Conservation (phyloP, 305 asterid genomes). For the Fraxinus albicans region DNA sequence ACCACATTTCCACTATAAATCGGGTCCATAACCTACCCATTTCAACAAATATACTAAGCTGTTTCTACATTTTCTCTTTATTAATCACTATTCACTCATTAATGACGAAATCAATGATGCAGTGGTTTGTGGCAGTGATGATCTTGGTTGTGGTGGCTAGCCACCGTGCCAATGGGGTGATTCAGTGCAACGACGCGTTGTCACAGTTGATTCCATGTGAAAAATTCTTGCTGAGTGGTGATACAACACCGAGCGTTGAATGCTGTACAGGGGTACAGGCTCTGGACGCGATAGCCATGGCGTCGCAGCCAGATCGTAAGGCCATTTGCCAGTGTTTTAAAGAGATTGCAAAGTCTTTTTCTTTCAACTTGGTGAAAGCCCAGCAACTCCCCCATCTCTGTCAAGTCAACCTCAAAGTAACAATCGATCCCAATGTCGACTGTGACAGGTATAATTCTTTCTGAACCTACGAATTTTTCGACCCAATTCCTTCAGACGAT, state of each 20-base stretch:
- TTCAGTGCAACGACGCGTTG: constrained; percentile 28
- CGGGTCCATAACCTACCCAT: neutral
- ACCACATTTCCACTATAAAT: neutral
- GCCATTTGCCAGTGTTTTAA: constrained; percentile 32
- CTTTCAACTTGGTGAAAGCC: constrained; percentile 24
- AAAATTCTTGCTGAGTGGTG: constrained; percentile 23
- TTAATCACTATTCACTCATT: neutral
- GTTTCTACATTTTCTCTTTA: too few relatives aligned
- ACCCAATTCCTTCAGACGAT: too few relatives aligned
- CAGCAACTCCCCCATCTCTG: constrained; percentile 24
- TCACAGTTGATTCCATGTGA: constrained; percentile 27
- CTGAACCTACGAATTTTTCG: too few relatives aligned
- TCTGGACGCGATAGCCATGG: constrained; percentile 12
- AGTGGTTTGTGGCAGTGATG: constrained; percentile 2
- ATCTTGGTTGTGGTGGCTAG: constrained; percentile 14
- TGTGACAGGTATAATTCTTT: constrained; percentile 17
- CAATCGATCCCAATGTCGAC: constrained; percentile 15
- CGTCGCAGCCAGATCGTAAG: constrained; percentile 19
- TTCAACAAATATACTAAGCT: neutral
- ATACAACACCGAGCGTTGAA: neutral
- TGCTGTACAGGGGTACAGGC: constrained; percentile 28
- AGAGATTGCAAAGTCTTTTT: constrained; percentile 19
- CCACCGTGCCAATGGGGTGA: constrained; percentile 13
- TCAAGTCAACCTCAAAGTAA: constrained; percentile 5
- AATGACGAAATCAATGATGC: neutral